Evolutionary conservation across 768 basidiomycete genomes (phyloP).

Genomic region (Auriscalpium vulgare): DNA sequence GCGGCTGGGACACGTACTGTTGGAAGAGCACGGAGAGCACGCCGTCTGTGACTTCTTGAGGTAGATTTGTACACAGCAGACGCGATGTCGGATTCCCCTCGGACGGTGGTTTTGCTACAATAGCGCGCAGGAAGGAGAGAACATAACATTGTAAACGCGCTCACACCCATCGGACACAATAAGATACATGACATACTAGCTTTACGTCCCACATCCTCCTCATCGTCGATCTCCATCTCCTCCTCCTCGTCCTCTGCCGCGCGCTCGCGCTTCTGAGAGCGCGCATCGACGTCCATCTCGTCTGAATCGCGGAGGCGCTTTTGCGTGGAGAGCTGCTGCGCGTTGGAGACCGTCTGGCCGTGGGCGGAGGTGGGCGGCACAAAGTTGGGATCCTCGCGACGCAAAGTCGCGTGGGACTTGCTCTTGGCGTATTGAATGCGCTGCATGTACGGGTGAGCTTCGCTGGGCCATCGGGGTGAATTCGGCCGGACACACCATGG

Average conservation of each 20-base stretch:
- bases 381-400: constrained; percentile 73
- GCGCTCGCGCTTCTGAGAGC: constrained; percentile 49
- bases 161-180: not conserved
- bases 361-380: constrained; percentile 64
- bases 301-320: constrained; percentile 64
- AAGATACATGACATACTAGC: constrained; percentile 36
- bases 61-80: constrained; percentile 78
- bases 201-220: constrained; percentile 48
- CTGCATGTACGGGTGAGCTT: constrained; percentile 33
- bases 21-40: constrained; percentile 85
- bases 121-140: constrained; percentile 37
- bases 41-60: constrained; percentile 83
- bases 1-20: constrained; percentile 53
- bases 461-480: constrained; percentile 6
- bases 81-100: constrained; percentile 40
- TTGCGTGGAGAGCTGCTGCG: constrained; percentile 29
- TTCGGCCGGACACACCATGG: constrained; percentile 57
- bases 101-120: constrained; percentile 20
- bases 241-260: constrained; percentile 65
- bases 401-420: constrained; percentile 80
- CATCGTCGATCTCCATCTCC: constrained; percentile 94
- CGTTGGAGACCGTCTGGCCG: constrained; percentile 32
- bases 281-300: constrained; percentile 43
- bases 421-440: constrained; percentile 86
- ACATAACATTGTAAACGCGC: constrained; percentile 6